These are phyloP conservation scores for Candida andamanensis DNA, from an alignment of 805 yeast genomes.

Conservation along the genomic window DNA sequence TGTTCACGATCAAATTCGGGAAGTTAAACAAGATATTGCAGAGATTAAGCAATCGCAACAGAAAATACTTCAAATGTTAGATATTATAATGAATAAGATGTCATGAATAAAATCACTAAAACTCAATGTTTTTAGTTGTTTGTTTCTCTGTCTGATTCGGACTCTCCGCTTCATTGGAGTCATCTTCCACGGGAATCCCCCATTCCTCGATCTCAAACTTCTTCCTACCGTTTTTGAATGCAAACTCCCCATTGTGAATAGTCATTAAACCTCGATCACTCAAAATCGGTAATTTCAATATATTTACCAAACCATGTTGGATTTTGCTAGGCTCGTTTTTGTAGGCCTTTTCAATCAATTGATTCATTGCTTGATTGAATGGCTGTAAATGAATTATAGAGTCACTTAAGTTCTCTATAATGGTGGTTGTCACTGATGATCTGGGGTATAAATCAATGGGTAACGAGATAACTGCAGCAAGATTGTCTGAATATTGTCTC, in stretches of 20 bases:
- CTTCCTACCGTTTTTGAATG: constrained; percentile 79
- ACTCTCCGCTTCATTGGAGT: constrained; percentile 32
- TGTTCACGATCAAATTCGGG: constrained; percentile 1
- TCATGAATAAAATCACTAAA: constrained; percentile 13
- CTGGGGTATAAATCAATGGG: constrained; percentile 66
- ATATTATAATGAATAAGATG: constrained; percentile 7
- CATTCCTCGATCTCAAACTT: constrained; percentile 86
- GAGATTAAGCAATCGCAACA: constrained; percentile 1
- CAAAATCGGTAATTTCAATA: constrained; percentile 65
- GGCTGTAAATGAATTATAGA: constrained; percentile 74
- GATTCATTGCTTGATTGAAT: constrained; percentile 67
- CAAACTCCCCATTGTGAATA: constrained; percentile 66
- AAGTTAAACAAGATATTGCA: background rate
- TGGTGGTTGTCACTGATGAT: constrained; percentile 38
- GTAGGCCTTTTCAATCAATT: constrained; percentile 62
- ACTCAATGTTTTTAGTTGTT: constrained; percentile 33
- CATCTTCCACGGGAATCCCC: constrained; percentile 96
- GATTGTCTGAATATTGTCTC: constrained; percentile 38
- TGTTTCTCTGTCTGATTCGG: constrained; percentile 13
- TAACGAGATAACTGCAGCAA: constrained; percentile 51
- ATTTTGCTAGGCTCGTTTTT: constrained; percentile 68
- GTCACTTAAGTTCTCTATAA: constrained; percentile 57
- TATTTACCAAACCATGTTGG: constrained; percentile 82
- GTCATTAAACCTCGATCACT: constrained; percentile 80
- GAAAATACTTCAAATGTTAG: background rate